Conservation (phyloP, 2,329 filamentous ascomycete species). For the Tolypocladium guangdongense region DNA sequence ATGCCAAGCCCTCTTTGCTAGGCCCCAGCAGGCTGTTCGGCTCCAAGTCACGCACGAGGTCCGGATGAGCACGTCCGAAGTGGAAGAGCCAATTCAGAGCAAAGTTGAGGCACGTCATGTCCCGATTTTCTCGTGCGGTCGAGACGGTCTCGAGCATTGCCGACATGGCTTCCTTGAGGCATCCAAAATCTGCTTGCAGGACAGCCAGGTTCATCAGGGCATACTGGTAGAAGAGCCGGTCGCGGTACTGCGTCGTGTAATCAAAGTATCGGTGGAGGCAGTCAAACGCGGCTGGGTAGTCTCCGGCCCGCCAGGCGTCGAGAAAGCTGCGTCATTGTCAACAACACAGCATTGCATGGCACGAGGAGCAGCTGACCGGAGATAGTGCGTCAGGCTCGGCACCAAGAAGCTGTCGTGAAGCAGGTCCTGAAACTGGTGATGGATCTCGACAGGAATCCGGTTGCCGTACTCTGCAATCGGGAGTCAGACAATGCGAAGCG, state of each 20-base stretch:
- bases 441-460: constrained; percentile 65
- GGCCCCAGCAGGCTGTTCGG: constrained; percentile 64
- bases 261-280: constrained; percentile 92
- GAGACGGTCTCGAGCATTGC: constrained; percentile 93
- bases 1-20: constrained; percentile 71
- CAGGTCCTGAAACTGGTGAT: constrained; percentile 57
- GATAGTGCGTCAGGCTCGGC: constrained; percentile 65
- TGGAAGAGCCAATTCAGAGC: constrained; percentile 93
- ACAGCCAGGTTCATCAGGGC: constrained; percentile 88
- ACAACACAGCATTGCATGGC: too few species aligned
- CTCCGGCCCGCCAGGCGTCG: constrained; percentile 83
- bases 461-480: constrained; percentile 53
- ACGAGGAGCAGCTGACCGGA: constrained; percentile 36
- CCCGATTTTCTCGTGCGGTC: constrained; percentile 87
- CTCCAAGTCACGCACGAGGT: constrained; percentile 58
- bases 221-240: constrained; percentile 86
- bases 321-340: constrained; percentile 51
- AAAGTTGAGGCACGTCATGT: constrained; percentile 88
- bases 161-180: constrained; percentile 77
- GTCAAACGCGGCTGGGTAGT: constrained; percentile 84
- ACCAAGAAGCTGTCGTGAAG: constrained; percentile 55
- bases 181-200: constrained; percentile 90
- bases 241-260: constrained; percentile 79
- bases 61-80: constrained; percentile 76
- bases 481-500: constrained; percentile 4